These are phyloP conservation scores for Colletotrichum destructivum DNA, from an alignment of 2,329 filamentous ascomycete genomes.

Conservation along the genomic window DNA sequence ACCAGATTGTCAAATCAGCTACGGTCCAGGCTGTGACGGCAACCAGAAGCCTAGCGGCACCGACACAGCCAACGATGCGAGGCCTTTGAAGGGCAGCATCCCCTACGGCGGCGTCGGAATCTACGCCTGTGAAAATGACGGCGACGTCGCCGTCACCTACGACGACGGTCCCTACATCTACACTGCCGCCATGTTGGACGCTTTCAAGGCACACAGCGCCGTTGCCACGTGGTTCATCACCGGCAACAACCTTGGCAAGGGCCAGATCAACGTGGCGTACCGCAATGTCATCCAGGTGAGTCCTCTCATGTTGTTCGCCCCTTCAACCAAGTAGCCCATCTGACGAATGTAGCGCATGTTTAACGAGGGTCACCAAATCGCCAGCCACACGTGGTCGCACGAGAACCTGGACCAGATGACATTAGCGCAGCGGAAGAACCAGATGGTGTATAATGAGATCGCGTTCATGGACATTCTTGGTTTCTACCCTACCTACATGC, in stretches of 20 bases:
- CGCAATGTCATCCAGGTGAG: constrained; percentile 52
- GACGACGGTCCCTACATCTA: constrained; percentile 56
- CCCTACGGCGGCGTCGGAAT: constrained; percentile 53
- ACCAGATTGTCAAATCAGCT: constrained; percentile 50
- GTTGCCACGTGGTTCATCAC: constrained; percentile 57
- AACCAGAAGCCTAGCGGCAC: constrained; percentile 48
- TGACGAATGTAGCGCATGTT: constrained; percentile 55
- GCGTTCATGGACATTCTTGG: constrained; percentile 61
- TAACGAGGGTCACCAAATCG: constrained; percentile 63
- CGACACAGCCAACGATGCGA: constrained; percentile 45
- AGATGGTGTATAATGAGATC: constrained; percentile 63
- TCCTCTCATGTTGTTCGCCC: constrained; percentile 39
- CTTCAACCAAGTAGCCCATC: not conserved
- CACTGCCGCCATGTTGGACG: constrained; percentile 53
- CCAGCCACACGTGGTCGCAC: constrained; percentile 64
- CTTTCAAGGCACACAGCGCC: constrained; percentile 50
- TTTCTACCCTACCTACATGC: constrained; percentile 63
- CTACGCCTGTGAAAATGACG: constrained; percentile 48
- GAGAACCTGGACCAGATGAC: constrained; percentile 56
- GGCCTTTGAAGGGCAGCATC: constrained; percentile 47
- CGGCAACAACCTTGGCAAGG: constrained; percentile 53
- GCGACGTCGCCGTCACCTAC: constrained; percentile 55
- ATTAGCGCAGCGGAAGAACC: constrained; percentile 51
- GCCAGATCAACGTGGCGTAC: constrained; percentile 51
- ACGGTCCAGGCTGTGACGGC: constrained; percentile 50